These are phyloP conservation scores for Neospermospora avenae DNA, from an alignment of 2,329 filamentous ascomycete species.

Conservation along the genomic window DNA sequence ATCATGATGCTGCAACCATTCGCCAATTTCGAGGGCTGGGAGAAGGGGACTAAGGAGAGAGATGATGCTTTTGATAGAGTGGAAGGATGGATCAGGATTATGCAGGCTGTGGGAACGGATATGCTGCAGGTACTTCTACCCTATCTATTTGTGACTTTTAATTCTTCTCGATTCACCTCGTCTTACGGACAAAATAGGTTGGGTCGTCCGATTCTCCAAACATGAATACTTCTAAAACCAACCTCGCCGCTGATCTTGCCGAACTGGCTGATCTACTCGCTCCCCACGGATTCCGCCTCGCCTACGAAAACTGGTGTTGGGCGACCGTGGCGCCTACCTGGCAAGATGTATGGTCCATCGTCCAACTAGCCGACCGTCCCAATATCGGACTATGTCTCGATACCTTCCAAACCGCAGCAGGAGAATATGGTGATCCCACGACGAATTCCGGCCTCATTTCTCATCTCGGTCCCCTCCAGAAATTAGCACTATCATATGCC, in stretches of 20 bases:
- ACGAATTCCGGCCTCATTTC: slow-evolving; percentile 58
- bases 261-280: slow-evolving; percentile 62
- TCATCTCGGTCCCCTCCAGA: slow-evolving; percentile 37
- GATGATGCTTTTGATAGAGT: slow-evolving; percentile 61
- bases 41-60: slow-evolving; percentile 52
- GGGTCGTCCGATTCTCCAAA: slow-evolving; percentile 62
- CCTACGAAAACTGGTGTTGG: slow-evolving; percentile 85
- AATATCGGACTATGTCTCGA: slow-evolving; percentile 76
- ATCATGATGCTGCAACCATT: slow-evolving; percentile 76
- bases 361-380: slow-evolving; percentile 55
- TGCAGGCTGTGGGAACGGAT: slow-evolving; percentile 66
- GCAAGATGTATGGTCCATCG: slow-evolving; percentile 68
- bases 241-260: slow-evolving; percentile 58
- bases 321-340: slow-evolving; percentile 66
- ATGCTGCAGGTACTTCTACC: slow-evolving; percentile 58
- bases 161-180: background rate
- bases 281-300: slow-evolving; percentile 55
- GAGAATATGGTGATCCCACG: slow-evolving; percentile 71
- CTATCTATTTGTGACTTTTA: slow-evolving; percentile 19
- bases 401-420: slow-evolving; percentile 71
- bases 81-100: slow-evolving; percentile 65
- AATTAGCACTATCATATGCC: slow-evolving; percentile 49
- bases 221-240: slow-evolving; percentile 47
- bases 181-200: slow-evolving; percentile 37
- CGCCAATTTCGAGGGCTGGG: slow-evolving; percentile 74